Evolutionary conservation across 2,329 filamentous ascomycete species (phyloP), one percentile per base, ranked within the genome.

Genomic region (Verticillium nonalfalfae): DNA sequence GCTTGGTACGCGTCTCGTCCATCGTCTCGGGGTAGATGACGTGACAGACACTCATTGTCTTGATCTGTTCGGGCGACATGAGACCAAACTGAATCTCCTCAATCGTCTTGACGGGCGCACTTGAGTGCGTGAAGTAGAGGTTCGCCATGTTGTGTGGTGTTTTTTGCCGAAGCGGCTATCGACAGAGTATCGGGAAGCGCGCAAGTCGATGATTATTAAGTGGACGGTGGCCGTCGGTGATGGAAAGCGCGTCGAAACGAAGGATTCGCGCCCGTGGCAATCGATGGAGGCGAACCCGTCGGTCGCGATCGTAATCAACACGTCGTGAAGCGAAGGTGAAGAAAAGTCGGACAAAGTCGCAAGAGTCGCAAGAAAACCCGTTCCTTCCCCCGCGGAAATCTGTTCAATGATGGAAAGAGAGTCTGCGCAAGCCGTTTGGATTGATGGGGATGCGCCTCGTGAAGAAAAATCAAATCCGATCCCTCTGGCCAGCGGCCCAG

Each of bases 21-120:
- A 99, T 97, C 34, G 95, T 98, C 81, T 99, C 95, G n/a, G 95
- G 93, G 74, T 97, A 98, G 75, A 95, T 85, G 74, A 99, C 94
- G 75, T 97, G 91, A 69, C 89, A 90, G 66, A 98, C 94, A 78
- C 93, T 97, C 92, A 98, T 96, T 72, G 90, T 93, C 83, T 99
- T 98, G 78, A 98, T 97, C 81, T 99, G 96, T 76, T 99, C 95
- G 33, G 95, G 95, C 39, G 95, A 96, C 77, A 99, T 86, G 74
- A 99, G 86, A 73, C 95, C 95, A 74, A 99, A 99, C 83, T 99
- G 96, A 71, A 99, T 97, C 84, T 99, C 96, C 84, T 97, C 90
- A 72, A 99, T 93, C 68, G 90, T 96, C 83, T 95, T 94, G 85
- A 98, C 85, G 77, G 93, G 93, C 86, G 91, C 93, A 85, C 90